A percentile compares a stretch with the other conserved stretches of the same genome.
phyloP scores from a whole-genome alignment of 139 green algal species.

The Nannochloris sp. region DNA sequence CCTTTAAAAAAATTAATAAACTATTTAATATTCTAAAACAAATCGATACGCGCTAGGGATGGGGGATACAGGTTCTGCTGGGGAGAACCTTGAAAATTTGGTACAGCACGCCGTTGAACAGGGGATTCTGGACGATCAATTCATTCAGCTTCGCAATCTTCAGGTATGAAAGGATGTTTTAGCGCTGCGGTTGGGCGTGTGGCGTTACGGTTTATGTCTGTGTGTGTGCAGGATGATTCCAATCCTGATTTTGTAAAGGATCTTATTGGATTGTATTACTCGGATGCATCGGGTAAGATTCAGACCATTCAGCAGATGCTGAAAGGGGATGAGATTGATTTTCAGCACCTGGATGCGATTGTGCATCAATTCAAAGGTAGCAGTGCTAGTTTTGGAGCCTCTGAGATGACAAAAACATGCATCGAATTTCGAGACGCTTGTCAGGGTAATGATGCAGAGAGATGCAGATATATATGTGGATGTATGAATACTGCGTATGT shows the following conservation, averaged over 20 bases:
- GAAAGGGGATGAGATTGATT: constrained; percentile 21
- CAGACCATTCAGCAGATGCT: constrained; percentile 1
- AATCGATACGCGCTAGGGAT: neutral
- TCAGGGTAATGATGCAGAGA: constrained; percentile 18
- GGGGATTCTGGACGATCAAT: constrained; percentile 67
- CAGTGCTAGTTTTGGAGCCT: constrained; percentile 50
- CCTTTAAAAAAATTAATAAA: no score
- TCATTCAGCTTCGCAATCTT: constrained; percentile 66
- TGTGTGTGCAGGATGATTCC: constrained; percentile 56
- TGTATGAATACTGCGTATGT: constrained; percentile 23
- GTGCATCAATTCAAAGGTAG: constrained; percentile 85
- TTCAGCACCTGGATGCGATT: constrained; percentile 59
- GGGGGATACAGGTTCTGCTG: neutral
- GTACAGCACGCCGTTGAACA: constrained; percentile 17
- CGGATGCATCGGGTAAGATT: constrained; percentile 46
- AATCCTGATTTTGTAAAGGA: constrained; percentile 75
- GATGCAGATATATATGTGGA: constrained; percentile 26
- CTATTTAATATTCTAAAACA: neutral
- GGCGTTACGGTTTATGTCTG: neutral
- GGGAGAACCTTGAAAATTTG: neutral
- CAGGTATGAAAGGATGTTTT: constrained; percentile 9
- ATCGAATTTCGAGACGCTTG: constrained; percentile 57
- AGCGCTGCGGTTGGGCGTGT: neutral
- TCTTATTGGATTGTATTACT: constrained; percentile 74
- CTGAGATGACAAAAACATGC: constrained; percentile 42